Percentiles rank a stretch among this genome's conserved stretches.
phyloP scores from a whole-genome alignment of 495 filamentous ascomycete genomes.

The Talaromyces wortmannii region DNA sequence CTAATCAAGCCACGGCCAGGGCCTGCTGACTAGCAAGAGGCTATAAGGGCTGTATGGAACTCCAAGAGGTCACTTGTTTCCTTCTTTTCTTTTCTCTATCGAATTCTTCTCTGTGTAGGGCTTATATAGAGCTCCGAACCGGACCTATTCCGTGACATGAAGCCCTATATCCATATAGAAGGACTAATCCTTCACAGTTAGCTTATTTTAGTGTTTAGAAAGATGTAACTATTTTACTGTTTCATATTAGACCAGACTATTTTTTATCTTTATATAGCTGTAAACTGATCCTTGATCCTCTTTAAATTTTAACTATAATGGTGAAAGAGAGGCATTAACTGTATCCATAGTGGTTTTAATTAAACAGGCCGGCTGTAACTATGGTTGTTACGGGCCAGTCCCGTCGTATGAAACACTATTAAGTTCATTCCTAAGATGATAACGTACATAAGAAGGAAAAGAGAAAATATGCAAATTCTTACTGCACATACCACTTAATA shows the following conservation, averaged over 20 bases:
- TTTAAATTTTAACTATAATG: too few relatives aligned
- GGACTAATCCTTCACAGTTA: too few relatives aligned
- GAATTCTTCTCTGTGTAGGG: neutral
- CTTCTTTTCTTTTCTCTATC: neutral
- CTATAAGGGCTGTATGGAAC: neutral
- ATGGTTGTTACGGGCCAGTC: conserved; percentile 1
- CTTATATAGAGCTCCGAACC: neutral
- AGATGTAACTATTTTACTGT: too few relatives aligned
- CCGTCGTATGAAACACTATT: neutral
- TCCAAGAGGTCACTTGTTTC: neutral
- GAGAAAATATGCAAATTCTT: neutral
- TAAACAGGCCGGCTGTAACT: too few relatives aligned
- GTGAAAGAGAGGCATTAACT: too few relatives aligned
- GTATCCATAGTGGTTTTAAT: too few relatives aligned
- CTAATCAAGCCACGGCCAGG: neutral
- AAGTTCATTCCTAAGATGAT: neutral
- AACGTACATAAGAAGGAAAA: neutral
- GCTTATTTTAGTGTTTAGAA: too few relatives aligned
- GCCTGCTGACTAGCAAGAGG: neutral
- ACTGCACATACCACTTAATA: neutral
- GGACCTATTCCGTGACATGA: neutral
- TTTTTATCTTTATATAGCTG: too few relatives aligned
- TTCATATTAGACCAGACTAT: too few relatives aligned
- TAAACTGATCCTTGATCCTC: too few relatives aligned
- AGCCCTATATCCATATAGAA: too few relatives aligned